Evolutionary conservation across 164 flowering plant species (phyloP), one percentile per base, ranked within the genome.

Genomic region (Taxillus chinensis): DNA sequence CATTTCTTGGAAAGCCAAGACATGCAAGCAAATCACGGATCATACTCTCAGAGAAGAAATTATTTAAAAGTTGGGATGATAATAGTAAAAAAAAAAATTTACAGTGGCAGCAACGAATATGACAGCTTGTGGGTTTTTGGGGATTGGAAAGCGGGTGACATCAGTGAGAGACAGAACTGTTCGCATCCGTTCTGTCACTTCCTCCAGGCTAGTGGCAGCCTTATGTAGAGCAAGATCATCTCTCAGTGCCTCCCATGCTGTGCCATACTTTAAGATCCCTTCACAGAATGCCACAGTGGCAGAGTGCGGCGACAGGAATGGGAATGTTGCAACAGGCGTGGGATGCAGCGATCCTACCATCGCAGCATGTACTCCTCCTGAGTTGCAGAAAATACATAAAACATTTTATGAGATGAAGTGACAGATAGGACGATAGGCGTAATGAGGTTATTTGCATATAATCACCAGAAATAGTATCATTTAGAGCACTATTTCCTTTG

Each of bases 271-370:
- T 60, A 93, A 61, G 55, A 93, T 80, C 45, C 98, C 98, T 78
- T 93, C 98, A 72, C 98, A 93, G 74, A 92, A 92, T 55, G 97
- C 96, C 73, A 93, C 98, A 62, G 73, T 95, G 17, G 98, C 98
- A 59, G 98, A 93, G 64, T 90, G 96, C 59, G 97, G 98, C 45
- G 97, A 88, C 17, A 93, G 90, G 76, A 93, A 90, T 49, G 98
- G 98, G 60, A 93, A 83, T 17, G 97, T 93, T 39, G 99, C 99
- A 75, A 93, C 72, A 8, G 97, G 97, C 14, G 89, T 83, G 13
- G 99, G 99, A 75, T 93, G 90, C 64, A 93, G 80, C 10, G 99
- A 84, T 73, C 98, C 98, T 68, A 93, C 97, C 98, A 93, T 93
- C 54, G 99, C 92, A 66, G 99, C 99, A 79, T 93, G 99, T 17